Percentiles rank a stretch among this genome's conserved stretches.
These are phyloP conservation scores for Lolium perenne DNA, from an alignment of 176 grass and related monocot species.

Conservation along the genomic window DNA sequence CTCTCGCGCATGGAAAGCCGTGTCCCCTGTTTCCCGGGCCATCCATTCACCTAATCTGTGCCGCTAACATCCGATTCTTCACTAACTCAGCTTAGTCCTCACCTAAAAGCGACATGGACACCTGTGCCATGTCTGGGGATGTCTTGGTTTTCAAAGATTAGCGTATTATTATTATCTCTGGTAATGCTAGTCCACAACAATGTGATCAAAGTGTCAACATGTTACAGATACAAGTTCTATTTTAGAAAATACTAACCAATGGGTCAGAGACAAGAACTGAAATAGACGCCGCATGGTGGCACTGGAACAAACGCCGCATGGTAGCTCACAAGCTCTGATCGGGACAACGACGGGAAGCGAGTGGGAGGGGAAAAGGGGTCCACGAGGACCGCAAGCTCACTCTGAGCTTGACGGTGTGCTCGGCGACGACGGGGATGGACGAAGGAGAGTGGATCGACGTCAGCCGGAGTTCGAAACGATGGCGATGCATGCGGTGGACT, in stretches of 20 bases:
- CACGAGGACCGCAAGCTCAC: too few relatives aligned
- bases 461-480: too few relatives aligned
- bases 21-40: slow-evolving; percentile 80
- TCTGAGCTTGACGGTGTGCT: too few relatives aligned
- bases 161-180: neutral
- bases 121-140: slow-evolving; percentile 2
- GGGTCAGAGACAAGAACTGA: neutral
- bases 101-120: slow-evolving; percentile 51
- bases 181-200: neutral
- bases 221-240: neutral
- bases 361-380: too few relatives aligned
- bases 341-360: too few relatives aligned
- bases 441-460: too few relatives aligned
- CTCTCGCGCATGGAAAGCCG: slow-evolving; percentile 61
- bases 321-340: too few relatives aligned
- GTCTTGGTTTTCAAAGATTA: slow-evolving; percentile 18
- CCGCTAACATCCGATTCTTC: slow-evolving; percentile 51
- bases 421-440: too few relatives aligned
- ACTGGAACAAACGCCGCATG: neutral
- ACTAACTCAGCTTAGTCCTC: slow-evolving; percentile 34
- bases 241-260: neutral
- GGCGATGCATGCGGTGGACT: too few relatives aligned
- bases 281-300: neutral
- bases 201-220: neutral
- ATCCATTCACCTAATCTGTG: slow-evolving; percentile 17